Percentiles rank a stretch among this genome's conserved stretches.
Evolutionary conservation across 768 basidiomycete species (phyloP).

Genomic region (Suillus subaureus): DNA sequence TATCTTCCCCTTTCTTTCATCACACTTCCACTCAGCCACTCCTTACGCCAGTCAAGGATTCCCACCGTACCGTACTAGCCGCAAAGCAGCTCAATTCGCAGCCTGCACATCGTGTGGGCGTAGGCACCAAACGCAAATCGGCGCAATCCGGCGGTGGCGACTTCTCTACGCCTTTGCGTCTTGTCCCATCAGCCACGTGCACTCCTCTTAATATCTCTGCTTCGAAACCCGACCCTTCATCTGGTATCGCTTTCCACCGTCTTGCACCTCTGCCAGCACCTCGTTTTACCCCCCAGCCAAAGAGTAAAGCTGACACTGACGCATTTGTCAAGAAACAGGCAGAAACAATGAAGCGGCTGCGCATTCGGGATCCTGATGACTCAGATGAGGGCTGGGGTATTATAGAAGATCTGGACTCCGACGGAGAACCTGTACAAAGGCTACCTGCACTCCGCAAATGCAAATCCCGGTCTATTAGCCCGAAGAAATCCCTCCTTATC

Average conservation of each 20-base stretch:
- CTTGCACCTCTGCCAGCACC: slow-evolving; percentile 36
- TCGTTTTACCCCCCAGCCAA: slow-evolving; percentile 34
- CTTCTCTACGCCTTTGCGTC: slow-evolving; percentile 60
- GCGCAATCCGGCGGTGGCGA: slow-evolving; percentile 37
- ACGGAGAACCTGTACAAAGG: slow-evolving; percentile 48
- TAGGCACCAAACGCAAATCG: slow-evolving; percentile 67
- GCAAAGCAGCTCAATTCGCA: slow-evolving; percentile 31
- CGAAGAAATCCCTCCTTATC: slow-evolving; percentile 26
- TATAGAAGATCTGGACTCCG: slow-evolving; percentile 50
- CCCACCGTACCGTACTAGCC: slow-evolving; percentile 45
- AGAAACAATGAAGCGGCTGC: slow-evolving; percentile 63
- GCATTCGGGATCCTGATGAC: slow-evolving; percentile 56
- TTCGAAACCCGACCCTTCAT: slow-evolving; percentile 33
- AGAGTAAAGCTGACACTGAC: slow-evolving; percentile 40
- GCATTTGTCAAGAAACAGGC: slow-evolving; percentile 52
- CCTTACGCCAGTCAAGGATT: slow-evolving; percentile 63
- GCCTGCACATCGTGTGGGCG: slow-evolving; percentile 32
- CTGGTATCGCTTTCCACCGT: slow-evolving; percentile 36
- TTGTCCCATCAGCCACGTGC: slow-evolving; percentile 26
- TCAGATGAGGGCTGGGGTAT: slow-evolving; percentile 48
- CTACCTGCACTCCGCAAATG: slow-evolving; percentile 28
- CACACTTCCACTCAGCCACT: slow-evolving; percentile 50
- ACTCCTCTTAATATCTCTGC: slow-evolving; percentile 43
- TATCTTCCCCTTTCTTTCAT: slow-evolving; percentile 45
- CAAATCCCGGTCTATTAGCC: slow-evolving; percentile 31